Percentiles rank a stretch among this genome's conserved stretches.
These are phyloP conservation scores for Debaryomycetaceae sp. DNA, from an alignment of 1,139 yeast genomes.

Conservation along the genomic window DNA sequence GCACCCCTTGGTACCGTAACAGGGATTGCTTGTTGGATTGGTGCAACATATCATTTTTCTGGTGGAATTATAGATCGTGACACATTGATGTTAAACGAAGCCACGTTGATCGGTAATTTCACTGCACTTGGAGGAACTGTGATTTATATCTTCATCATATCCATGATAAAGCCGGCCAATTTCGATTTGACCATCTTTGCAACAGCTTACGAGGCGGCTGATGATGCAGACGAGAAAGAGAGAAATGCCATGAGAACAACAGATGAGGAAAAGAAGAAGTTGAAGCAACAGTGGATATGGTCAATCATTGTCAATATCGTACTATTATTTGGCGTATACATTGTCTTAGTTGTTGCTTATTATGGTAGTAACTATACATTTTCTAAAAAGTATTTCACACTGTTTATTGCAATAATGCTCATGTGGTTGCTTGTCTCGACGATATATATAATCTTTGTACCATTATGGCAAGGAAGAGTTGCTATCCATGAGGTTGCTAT, in stretches of 20 bases:
- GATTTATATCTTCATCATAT: constrained; percentile 19
- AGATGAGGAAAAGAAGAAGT: constrained; percentile 14
- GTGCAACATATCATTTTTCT: constrained; percentile 17
- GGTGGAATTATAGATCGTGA: constrained; percentile 18
- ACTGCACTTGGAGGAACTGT: constrained; percentile 23
- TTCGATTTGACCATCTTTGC: constrained; percentile 19
- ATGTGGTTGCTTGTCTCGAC: constrained; percentile 66
- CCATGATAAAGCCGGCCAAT: constrained; percentile 25
- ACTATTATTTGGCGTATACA: constrained; percentile 23
- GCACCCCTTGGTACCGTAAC: constrained; percentile 45
- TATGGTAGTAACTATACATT: constrained; percentile 5
- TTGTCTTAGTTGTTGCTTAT: constrained; percentile 9
- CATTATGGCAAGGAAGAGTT: constrained; percentile 63
- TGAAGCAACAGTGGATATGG: constrained; percentile 20
- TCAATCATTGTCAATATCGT: constrained; percentile 19
- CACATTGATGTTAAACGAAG: constrained; percentile 23
- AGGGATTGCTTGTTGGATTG: constrained; percentile 50
- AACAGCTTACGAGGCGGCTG: constrained; percentile 22
- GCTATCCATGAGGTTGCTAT: constrained; percentile 39
- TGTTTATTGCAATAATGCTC: constrained; percentile 75
- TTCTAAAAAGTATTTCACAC: constrained; percentile 59
- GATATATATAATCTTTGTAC: constrained; percentile 55
- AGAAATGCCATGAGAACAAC: constrained; percentile 17
- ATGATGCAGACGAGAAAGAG: constrained; percentile 31
- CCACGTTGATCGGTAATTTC: constrained; percentile 34